Evolutionary conservation across 1,139 yeast genomes (phyloP).

Genomic region (Yarrowia galli): DNA sequence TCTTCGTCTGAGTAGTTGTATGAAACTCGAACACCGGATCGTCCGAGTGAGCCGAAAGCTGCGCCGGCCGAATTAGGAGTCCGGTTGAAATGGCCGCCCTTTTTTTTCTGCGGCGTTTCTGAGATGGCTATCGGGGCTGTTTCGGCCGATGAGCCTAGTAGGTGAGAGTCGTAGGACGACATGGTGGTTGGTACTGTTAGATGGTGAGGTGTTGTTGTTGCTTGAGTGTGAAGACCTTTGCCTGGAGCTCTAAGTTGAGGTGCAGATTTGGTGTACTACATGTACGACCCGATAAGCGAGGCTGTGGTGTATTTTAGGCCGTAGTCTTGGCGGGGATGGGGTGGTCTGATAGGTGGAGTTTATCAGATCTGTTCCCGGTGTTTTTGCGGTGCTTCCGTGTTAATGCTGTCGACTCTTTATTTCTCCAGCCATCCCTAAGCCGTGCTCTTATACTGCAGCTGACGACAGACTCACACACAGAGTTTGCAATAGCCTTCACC

Average conservation of each 20-base stretch:
- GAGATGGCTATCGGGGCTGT: slow-evolving; percentile 35
- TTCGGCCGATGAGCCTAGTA: slow-evolving; percentile 35
- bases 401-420: neutral
- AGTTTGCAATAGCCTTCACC: slow-evolving; percentile 3
- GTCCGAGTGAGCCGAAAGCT: slow-evolving; percentile 37
- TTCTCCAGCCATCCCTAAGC: neutral
- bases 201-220: no score
- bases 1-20: slow-evolving; percentile 26
- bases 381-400: no score
- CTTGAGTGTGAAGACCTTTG: neutral
- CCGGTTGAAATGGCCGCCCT: slow-evolving; percentile 31
- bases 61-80: slow-evolving; percentile 31
- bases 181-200: neutral
- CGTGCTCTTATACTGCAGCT: neutral
- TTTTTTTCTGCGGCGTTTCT: slow-evolving; percentile 35
- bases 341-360: no score
- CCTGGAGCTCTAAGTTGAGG: neutral
- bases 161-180: slow-evolving; percentile 34
- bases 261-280: slow-evolving; percentile 24
- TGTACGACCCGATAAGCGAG: slow-evolving; percentile 18
- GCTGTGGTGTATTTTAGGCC: neutral
- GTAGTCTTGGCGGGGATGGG: neutral
- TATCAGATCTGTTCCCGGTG: no score
- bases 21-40: slow-evolving; percentile 29
- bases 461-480: neutral